A percentile compares a stretch with the other conserved stretches of the same genome.
phyloP scores from a whole-genome alignment of 768 basidiomycete genomes.

The Gymnopilus dilepis region DNA sequence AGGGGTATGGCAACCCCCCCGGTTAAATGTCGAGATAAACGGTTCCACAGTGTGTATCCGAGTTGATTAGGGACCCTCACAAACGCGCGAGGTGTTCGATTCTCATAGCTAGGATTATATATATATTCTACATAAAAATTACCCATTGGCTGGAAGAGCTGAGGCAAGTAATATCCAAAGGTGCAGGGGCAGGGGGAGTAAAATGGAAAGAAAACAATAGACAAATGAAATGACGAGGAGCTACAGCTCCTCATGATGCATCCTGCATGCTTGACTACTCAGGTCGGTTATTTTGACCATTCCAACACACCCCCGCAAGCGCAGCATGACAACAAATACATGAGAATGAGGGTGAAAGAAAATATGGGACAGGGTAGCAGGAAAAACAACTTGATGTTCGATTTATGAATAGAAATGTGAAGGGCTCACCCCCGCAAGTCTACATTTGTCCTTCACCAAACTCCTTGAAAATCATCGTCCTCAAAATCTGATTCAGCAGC shows the following conservation, averaged over 20 bases:
- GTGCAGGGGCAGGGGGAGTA: background rate
- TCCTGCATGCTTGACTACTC: too few relatives aligned
- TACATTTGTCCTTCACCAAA: slow-evolving; percentile 1
- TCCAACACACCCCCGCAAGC: slow-evolving; percentile 15
- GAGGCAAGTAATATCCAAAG: background rate
- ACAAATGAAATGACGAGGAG: background rate
- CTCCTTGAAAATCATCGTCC: background rate
- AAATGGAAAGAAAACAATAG: background rate
- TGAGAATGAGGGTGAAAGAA: background rate
- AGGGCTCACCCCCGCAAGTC: slow-evolving; percentile 7
- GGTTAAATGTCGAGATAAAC: too few relatives aligned
- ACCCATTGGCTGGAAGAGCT: background rate
- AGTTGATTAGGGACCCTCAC: too few relatives aligned
- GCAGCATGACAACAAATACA: background rate
- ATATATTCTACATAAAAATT: background rate
- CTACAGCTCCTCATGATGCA: too few relatives aligned
- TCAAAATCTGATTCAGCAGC: background rate
- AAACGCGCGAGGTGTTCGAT: background rate
- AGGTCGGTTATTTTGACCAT: too few relatives aligned
- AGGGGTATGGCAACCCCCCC: too few relatives aligned
- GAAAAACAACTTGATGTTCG: background rate
- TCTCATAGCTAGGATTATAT: background rate
- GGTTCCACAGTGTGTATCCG: too few relatives aligned
- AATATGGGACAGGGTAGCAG: background rate
- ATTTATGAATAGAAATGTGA: too few relatives aligned